Base-by-base conservation (phyloP, 208 protist genomes). In the Herpetomonas samuelpessoai region DNA sequence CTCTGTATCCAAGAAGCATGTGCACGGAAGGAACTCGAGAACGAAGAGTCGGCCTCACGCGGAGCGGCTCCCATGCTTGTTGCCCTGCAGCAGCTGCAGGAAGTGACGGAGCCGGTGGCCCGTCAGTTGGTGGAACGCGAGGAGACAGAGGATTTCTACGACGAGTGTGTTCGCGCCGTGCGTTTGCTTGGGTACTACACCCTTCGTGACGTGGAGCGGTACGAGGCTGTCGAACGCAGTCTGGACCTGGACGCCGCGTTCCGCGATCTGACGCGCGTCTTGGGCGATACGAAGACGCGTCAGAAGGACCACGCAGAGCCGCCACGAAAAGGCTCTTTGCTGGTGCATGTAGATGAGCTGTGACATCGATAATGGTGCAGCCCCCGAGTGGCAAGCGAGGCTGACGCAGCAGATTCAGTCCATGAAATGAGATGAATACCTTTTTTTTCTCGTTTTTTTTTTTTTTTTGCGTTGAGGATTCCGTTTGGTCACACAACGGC, bases 171-270 rank as follows among this genome's bases (percentile, higher is more conserved):
- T 19, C 9, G 16, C 18, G 44, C 19, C 18, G 9, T 10, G 16
- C 16, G 12, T 22, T 22, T 48, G 16, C 44, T 48, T 22, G 44
- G 62, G 21, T 57, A 73, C 44, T 81, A 81, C 71, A 68, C 65
- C 18, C 41, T 46, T 10, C 65, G 74, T 2, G 66, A 77, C 7
- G 63, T 81, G 18, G 70, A 74, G 45, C 45, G 66, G 27, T 65
- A 81, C 54, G 72, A 80, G 44, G 57, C 58, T 22, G 35, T 41
- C 9, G 35, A 41, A 14, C 6, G 35, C 9, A 41, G 14, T 14
- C 14, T 41, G 35, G 6, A 14, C 9, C 6, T 41, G 6, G 35
- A 41, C 9, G 9, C 6, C 35, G 35, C 35, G 14, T n/a, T n/a
- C n/a, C n/a, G n/a, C n/a, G n/a, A n/a, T n/a, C n/a, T n/a, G n/a